phyloP scores from a whole-genome alignment of 2,329 filamentous ascomycete genomes.

The Sporothrix phasma region DNA sequence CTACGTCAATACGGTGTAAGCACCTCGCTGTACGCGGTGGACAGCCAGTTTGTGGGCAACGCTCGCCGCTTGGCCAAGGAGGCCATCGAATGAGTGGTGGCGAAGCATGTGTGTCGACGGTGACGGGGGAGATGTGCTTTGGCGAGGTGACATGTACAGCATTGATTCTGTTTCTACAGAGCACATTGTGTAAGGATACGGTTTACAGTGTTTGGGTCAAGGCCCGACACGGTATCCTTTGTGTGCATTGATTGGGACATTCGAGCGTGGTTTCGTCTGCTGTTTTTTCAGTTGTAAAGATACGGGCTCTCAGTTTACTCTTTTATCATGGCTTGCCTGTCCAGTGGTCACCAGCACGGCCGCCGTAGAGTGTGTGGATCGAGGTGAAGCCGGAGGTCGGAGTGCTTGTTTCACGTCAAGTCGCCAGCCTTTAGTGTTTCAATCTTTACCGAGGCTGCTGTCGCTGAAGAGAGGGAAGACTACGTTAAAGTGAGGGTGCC shows the following conservation, averaged over 20 bases:
- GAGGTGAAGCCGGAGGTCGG: neutral
- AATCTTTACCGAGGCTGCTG: neutral
- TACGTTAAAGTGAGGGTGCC: too few species aligned
- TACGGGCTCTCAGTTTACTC: neutral
- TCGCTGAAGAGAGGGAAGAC: neutral
- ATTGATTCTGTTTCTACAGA: too few species aligned
- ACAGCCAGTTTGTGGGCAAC: neutral
- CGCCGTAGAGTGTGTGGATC: neutral
- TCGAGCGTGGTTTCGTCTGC: too few species aligned
- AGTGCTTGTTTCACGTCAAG: neutral
- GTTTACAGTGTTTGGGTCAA: too few species aligned
- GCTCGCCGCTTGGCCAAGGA: neutral
- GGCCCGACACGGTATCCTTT: too few species aligned
- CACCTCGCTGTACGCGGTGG: conserved; percentile 5
- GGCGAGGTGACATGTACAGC: too few species aligned
- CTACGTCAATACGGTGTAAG: conserved; percentile 13
- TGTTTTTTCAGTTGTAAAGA: too few species aligned
- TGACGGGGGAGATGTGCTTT: neutral
- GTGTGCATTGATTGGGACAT: too few species aligned
- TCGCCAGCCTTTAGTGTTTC: neutral
- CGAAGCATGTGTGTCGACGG: neutral
- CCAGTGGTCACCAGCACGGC: too few species aligned
- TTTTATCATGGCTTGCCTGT: neutral
- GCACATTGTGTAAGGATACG: too few species aligned
- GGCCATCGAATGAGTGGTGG: neutral